Percentiles rank a stretch among this genome's conserved stretches.
Conservation (phyloP, 139 green algal genomes). For the Closterium sp. region DNA sequence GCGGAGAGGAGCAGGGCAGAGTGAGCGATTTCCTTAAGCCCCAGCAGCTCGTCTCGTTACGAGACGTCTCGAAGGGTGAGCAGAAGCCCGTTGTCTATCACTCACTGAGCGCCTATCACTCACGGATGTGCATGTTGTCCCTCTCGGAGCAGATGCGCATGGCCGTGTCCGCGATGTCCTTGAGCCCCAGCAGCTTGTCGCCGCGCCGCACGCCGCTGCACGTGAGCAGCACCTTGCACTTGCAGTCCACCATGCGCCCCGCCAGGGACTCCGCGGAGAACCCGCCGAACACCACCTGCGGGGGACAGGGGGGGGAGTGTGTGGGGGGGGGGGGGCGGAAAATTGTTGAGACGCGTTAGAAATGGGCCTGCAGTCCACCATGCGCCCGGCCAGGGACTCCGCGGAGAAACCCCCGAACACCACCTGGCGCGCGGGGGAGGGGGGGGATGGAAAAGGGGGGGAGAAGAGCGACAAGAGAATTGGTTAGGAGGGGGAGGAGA, state of each 20-base stretch:
- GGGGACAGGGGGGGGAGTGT: background rate
- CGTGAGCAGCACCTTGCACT: slow-evolving; percentile 67
- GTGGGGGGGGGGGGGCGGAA: background rate
- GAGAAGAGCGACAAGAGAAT: too few relatives aligned
- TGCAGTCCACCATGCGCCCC: slow-evolving; percentile 68
- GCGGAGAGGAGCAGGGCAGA: background rate
- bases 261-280: slow-evolving; percentile 88
- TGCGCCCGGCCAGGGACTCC: slow-evolving; percentile 52
- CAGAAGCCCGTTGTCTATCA: background rate
- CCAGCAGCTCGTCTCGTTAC: too few relatives aligned
- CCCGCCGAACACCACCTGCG: slow-evolving; percentile 88
- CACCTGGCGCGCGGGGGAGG: slow-evolving; percentile 58
- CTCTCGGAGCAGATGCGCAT: background rate
- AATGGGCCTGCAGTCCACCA: background rate
- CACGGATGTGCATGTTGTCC: slow-evolving; percentile 45
- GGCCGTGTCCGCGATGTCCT: slow-evolving; percentile 58
- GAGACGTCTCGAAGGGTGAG: too few relatives aligned
- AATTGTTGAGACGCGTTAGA: background rate
- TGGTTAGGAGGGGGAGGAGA: background rate
- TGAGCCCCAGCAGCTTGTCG: slow-evolving; percentile 80
- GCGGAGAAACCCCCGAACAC: slow-evolving; percentile 95
- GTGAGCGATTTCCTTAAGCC: too few relatives aligned
- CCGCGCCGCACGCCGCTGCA: slow-evolving; percentile 73
- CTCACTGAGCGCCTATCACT: background rate
- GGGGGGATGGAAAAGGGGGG: background rate